phyloP scores from a whole-genome alignment of 768 basidiomycete species.

The Termitomyces eurrhizus region DNA sequence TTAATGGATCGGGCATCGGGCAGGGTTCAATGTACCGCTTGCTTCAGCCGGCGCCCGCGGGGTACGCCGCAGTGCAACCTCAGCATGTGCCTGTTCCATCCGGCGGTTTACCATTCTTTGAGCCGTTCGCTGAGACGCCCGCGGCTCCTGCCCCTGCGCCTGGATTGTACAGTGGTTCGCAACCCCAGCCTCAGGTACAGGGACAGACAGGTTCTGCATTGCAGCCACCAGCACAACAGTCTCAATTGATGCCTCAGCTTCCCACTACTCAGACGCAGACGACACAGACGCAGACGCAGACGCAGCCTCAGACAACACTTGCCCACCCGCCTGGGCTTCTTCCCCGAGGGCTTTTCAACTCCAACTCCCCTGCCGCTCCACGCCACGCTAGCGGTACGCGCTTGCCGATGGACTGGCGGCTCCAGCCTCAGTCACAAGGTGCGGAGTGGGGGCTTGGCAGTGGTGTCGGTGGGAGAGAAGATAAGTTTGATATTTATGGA shows the following conservation, averaged over 20 bases:
- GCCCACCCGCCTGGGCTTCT: conserved; percentile 11
- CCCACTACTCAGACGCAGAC: conserved; percentile 1
- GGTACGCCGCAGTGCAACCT: conserved; percentile 7
- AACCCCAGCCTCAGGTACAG: neutral
- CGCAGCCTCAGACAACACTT: neutral
- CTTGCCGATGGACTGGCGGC: conserved; percentile 34
- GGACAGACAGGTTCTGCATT: neutral
- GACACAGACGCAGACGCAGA: neutral
- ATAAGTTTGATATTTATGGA: neutral
- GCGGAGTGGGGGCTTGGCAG: conserved; percentile 5
- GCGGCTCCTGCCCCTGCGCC: conserved; percentile 20
- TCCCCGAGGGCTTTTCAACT: neutral
- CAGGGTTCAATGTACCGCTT: conserved; percentile 4
- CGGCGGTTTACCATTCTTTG: conserved; percentile 40
- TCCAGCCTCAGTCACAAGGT: conserved; percentile 27
- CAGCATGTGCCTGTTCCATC: conserved; percentile 13
- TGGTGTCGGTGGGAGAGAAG: conserved; percentile 11
- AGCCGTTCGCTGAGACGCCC: conserved; percentile 45
- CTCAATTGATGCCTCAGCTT: neutral
- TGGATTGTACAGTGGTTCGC: conserved; percentile 11
- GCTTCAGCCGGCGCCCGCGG: conserved; percentile 3
- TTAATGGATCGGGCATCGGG: neutral
- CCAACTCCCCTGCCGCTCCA: neutral
- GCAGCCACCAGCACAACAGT: neutral
- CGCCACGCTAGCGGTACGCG: conserved; percentile 5